Percentiles rank a stretch among this genome's conserved stretches.
Evolutionary conservation across 805 yeast species (phyloP).

Genomic region (Cyberlindnera galapagoensis): DNA sequence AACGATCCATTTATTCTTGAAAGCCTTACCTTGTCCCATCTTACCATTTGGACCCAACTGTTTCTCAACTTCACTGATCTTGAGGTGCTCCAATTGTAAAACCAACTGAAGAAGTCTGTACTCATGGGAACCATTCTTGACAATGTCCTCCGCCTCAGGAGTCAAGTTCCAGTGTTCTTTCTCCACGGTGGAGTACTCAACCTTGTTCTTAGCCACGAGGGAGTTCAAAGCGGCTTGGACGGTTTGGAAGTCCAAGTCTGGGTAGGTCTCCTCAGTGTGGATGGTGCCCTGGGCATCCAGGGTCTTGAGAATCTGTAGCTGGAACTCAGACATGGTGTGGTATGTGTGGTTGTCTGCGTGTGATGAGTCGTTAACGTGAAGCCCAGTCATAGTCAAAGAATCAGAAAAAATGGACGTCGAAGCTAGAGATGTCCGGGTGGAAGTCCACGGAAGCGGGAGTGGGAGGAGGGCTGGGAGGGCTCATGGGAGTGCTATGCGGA

Average conservation of each 20-base stretch:
- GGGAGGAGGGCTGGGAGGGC: no score
- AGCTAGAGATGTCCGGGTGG: no score
- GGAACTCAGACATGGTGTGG: conserved; percentile 57
- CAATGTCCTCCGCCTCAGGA: conserved; percentile 74
- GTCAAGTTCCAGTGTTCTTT: conserved; percentile 70
- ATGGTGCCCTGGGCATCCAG: conserved; percentile 61
- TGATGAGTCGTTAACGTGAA: no score
- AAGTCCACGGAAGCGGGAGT: no score
- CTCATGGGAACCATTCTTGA: conserved; percentile 85
- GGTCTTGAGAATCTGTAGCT: conserved; percentile 52
- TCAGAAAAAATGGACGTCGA: no score
- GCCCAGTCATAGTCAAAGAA: no score
- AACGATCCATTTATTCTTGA: conserved; percentile 93
- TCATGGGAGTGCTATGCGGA: no score
- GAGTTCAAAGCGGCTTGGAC: conserved; percentile 84
- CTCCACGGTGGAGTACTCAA: conserved; percentile 67
- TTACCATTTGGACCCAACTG: conserved; percentile 80
- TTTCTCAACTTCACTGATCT: conserved; percentile 65
- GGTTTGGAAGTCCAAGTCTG: conserved; percentile 54
- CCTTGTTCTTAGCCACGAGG: conserved; percentile 76
- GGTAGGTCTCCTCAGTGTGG: conserved; percentile 66
- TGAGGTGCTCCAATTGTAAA: conserved; percentile 69
- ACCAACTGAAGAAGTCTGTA: conserved; percentile 72
- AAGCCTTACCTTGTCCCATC: conserved; percentile 95
- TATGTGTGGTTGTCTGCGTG: no score